A percentile compares a stretch with the other conserved stretches of the same genome.
Conservation (phyloP, 305 asterid genomes). For the Fraxinus greggii region DNA sequence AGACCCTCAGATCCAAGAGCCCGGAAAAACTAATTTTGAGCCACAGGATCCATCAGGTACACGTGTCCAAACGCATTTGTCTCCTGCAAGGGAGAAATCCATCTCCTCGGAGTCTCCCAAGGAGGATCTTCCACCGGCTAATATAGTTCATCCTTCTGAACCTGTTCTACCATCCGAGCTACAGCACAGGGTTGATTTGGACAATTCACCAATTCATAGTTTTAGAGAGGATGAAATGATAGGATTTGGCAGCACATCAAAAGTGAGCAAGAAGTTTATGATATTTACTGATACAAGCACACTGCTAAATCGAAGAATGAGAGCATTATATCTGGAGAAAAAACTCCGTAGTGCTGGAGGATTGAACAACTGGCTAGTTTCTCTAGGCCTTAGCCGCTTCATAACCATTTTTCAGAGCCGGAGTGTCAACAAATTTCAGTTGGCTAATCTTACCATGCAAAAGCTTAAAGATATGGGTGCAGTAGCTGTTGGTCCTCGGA, state of each 20-base stretch:
- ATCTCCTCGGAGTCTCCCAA: conserved; percentile 39
- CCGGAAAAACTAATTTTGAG: conserved; percentile 28
- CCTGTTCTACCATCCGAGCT: conserved; percentile 29
- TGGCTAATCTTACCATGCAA: conserved; percentile 72
- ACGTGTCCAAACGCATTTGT: conserved; percentile 31
- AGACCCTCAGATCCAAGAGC: conserved; percentile 34
- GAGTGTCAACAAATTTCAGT: conserved; percentile 59
- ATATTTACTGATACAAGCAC: conserved; percentile 35
- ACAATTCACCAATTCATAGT: conserved; percentile 32
- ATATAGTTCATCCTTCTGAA: conserved; percentile 31
- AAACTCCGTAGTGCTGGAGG: conserved; percentile 80
- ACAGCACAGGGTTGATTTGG: conserved; percentile 29
- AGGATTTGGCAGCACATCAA: conserved; percentile 27
- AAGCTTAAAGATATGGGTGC: conserved; percentile 92
- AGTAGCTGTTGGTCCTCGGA: conserved; percentile 80
- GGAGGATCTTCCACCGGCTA: conserved; percentile 26
- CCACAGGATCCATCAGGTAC: conserved; percentile 27
- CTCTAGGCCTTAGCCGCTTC: conserved; percentile 74
- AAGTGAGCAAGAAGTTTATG: conserved; percentile 34
- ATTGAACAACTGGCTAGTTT: conserved; percentile 74
- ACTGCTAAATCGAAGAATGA: conserved; percentile 50
- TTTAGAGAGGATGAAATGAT: conserved; percentile 22
- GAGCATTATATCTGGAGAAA: conserved; percentile 55
- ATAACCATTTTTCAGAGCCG: conserved; percentile 53
- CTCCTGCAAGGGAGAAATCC: conserved; percentile 43